Percentiles rank a stretch among this genome's conserved stretches.
These are phyloP conservation scores for Cyclotella sp. DNA, from an alignment of 108 stramenopile genomes.

Conservation along the genomic window DNA sequence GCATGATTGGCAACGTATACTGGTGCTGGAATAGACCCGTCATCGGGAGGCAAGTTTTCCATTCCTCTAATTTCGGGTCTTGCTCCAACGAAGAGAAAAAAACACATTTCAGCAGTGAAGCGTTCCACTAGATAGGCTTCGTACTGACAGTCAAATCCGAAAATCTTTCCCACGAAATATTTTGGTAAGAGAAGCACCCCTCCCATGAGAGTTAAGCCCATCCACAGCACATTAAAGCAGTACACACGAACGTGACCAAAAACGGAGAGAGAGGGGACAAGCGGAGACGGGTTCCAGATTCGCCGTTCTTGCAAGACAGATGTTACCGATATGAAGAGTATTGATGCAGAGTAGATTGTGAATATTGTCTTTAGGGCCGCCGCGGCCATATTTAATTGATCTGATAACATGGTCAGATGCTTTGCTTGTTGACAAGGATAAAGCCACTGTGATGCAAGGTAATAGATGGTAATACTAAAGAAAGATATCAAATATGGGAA, in stretches of 20 bases:
- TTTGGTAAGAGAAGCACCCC: slow-evolving; percentile 55
- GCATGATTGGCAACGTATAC: slow-evolving; percentile 84
- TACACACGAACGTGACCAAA: slow-evolving; percentile 67
- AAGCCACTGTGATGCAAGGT: too few relatives aligned
- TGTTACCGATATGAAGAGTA: slow-evolving; percentile 37
- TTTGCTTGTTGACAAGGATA: not conserved
- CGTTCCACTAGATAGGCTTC: slow-evolving; percentile 56
- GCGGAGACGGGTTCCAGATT: slow-evolving; percentile 69
- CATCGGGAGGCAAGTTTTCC: slow-evolving; percentile 64
- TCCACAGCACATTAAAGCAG: slow-evolving; percentile 77
- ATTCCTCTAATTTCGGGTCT: slow-evolving; percentile 58
- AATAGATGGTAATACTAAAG: too few relatives aligned
- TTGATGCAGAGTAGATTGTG: slow-evolving; percentile 21
- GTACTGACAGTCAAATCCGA: slow-evolving; percentile 33
- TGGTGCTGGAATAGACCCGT: slow-evolving; percentile 60
- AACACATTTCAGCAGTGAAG: slow-evolving; percentile 18
- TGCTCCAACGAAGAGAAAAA: slow-evolving; percentile 48
- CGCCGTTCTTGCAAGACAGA: slow-evolving; percentile 72
- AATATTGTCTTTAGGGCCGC: slow-evolving; percentile 4
- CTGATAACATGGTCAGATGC: not conserved
- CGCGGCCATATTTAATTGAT: not conserved
- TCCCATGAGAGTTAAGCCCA: slow-evolving; percentile 58
- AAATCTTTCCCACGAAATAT: slow-evolving; percentile 39
- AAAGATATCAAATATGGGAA: too few relatives aligned
- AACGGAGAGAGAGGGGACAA: slow-evolving; percentile 61